Percentiles rank a stretch among this genome's conserved stretches.
These are phyloP conservation scores for Iberis pinnata DNA, from an alignment of 345 rosid species.

Conservation along the genomic window DNA sequence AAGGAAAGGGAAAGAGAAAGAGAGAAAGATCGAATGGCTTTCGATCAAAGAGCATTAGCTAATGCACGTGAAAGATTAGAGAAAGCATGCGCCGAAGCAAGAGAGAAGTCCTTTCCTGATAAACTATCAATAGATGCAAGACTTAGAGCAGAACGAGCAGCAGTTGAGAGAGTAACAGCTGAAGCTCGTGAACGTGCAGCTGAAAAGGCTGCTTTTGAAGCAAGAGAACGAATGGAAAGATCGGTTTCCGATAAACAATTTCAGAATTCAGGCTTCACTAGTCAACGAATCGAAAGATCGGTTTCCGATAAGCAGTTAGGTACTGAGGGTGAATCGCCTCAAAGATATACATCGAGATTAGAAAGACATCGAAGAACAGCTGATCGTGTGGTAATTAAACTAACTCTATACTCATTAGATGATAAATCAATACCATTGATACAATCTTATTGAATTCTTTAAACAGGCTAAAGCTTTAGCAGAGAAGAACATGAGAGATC, in stretches of 20 bases:
- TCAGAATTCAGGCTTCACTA: slow-evolving; percentile 35
- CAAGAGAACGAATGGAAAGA: slow-evolving; percentile 59
- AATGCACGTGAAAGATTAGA: slow-evolving; percentile 93
- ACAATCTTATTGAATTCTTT: not conserved
- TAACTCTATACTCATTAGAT: not conserved
- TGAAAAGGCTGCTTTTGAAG: slow-evolving; percentile 63
- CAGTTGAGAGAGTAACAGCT: slow-evolving; percentile 84
- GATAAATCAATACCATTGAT: not conserved
- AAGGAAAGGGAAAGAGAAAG: slow-evolving; percentile 87
- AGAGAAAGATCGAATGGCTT: slow-evolving; percentile 93
- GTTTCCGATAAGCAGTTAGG: slow-evolving; percentile 50
- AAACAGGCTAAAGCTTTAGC: slow-evolving; percentile 93
- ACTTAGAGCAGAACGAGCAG: slow-evolving; percentile 80
- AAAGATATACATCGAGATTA: slow-evolving; percentile 86
- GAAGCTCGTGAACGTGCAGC: slow-evolving; percentile 71
- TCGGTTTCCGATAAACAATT: slow-evolving; percentile 59
- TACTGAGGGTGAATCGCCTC: slow-evolving; percentile 82
- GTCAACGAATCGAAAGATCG: slow-evolving; percentile 31
- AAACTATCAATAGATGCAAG: slow-evolving; percentile 51
- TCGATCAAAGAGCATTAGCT: slow-evolving; percentile 69
- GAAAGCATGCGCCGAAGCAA: slow-evolving; percentile 88
- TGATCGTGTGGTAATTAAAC: slow-evolving; percentile 71
- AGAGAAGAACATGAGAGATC: slow-evolving; percentile 93
- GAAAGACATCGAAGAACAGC: slow-evolving; percentile 89
- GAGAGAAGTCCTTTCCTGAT: slow-evolving; percentile 60